phyloP scores from a whole-genome alignment of 768 basidiomycete genomes.

The Leucocoprinus birnbaumii region DNA sequence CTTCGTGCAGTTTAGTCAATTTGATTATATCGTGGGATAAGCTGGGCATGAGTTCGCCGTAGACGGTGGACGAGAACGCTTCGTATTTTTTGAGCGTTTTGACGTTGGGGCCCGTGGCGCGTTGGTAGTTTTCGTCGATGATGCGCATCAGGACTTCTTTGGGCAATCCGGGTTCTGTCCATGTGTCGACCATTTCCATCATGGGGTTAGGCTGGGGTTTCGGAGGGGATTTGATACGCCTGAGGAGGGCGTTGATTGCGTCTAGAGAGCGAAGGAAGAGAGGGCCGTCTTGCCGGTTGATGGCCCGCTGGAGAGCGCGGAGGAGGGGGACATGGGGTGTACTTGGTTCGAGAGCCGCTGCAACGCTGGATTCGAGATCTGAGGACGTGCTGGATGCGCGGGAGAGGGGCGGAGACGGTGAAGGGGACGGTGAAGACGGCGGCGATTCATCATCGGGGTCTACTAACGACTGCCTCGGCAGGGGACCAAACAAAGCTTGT shows the following conservation, averaged over 20 bases:
- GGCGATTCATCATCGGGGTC: slow-evolving; percentile 34
- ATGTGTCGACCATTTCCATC: slow-evolving; percentile 42
- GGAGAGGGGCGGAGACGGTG: slow-evolving; percentile 36
- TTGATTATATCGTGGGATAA: slow-evolving; percentile 73
- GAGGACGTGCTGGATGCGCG: slow-evolving; percentile 28
- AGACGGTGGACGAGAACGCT: slow-evolving; percentile 82
- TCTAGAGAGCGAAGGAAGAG: slow-evolving; percentile 63
- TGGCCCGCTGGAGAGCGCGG: slow-evolving; percentile 65
- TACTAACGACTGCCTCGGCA: slow-evolving; percentile 44
- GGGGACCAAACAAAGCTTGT: slow-evolving; percentile 62
- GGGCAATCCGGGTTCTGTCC: slow-evolving; percentile 56
- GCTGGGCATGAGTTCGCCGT: slow-evolving; percentile 85
- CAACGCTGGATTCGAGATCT: slow-evolving; percentile 18
- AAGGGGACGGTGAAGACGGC: slow-evolving; percentile 28
- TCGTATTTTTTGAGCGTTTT: slow-evolving; percentile 76
- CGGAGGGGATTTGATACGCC: slow-evolving; percentile 62
- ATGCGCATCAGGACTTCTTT: slow-evolving; percentile 69
- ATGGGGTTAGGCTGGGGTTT: slow-evolving; percentile 50
- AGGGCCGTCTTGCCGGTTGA: slow-evolving; percentile 68
- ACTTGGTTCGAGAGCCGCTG: not conserved
- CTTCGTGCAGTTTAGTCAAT: slow-evolving; percentile 50
- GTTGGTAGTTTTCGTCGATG: slow-evolving; percentile 90
- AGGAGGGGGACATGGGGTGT: slow-evolving; percentile 33
- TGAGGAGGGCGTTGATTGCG: slow-evolving; percentile 59
- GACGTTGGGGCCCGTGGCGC: slow-evolving; percentile 90